Evolutionary conservation across 257 asterid genomes (phyloP).

Genomic region (Penstemon eatonii): DNA sequence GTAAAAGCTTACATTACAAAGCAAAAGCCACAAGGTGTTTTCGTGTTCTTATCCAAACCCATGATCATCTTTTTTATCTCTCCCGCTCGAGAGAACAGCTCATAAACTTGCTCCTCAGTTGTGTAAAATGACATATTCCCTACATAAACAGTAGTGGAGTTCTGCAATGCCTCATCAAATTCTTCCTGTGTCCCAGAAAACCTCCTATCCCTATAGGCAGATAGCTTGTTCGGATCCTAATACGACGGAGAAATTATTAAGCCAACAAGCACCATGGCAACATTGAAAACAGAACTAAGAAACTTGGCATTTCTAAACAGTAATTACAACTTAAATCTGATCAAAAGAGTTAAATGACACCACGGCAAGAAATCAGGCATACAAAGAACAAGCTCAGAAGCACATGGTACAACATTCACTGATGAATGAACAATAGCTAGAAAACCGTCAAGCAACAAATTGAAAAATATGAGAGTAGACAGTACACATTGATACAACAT

Average conservation of each 20-base stretch:
- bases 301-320: not conserved
- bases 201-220: constrained; percentile 91
- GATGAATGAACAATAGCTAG: no score
- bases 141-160: constrained; percentile 70
- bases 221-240: constrained; percentile 83
- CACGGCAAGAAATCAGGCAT: not conserved
- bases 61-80: constrained; percentile 88
- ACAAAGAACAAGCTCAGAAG: not conserved
- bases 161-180: constrained; percentile 72
- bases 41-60: constrained; percentile 94
- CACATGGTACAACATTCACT: not conserved
- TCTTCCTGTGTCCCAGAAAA: constrained; percentile 91
- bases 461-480: no score
- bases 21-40: constrained; percentile 99
- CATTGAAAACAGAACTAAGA: not conserved
- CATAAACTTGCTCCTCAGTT: constrained; percentile 97
- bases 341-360: not conserved
- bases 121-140: constrained; percentile 98
- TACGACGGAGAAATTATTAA: not conserved
- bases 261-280: not conserved
- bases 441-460: no score
- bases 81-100: constrained; percentile 87
- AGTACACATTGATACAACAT: no score
- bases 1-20: constrained; percentile 61
- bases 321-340: not conserved